phyloP scores from a whole-genome alignment of 2,329 filamentous ascomycete genomes.

The Ustilaginoidea virens region DNA sequence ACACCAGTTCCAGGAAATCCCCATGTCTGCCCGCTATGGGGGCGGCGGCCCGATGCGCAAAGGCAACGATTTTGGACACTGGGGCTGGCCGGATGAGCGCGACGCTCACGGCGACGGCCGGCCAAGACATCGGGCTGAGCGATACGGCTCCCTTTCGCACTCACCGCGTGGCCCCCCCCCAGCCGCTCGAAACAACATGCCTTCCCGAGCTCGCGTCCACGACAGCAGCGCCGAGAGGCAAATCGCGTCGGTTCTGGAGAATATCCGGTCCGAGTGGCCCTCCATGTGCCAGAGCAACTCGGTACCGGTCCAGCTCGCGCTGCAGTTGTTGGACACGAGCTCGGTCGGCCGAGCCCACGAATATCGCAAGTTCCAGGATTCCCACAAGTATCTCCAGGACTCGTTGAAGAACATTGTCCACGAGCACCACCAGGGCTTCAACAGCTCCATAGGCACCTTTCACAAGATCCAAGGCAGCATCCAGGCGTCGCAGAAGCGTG shows the following conservation, averaged over 20 bases:
- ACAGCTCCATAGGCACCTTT: constrained; percentile 95
- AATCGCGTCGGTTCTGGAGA: constrained; percentile 53
- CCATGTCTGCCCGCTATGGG: constrained; percentile 36
- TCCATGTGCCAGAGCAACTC: constrained; percentile 82
- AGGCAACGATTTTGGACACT: constrained; percentile 29
- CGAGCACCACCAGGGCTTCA: constrained; percentile 98
- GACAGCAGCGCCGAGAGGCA: constrained; percentile 38
- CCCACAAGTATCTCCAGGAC: constrained; percentile 77
- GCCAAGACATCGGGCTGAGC: constrained; percentile 26
- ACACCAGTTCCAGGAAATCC: too few species aligned
- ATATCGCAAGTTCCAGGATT: constrained; percentile 69
- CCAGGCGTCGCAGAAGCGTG: constrained; percentile 70
- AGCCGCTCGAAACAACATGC: constrained; percentile 17
- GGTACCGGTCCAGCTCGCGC: constrained; percentile 83
- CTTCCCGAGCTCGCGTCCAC: constrained; percentile 20
- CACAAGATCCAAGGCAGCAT: constrained; percentile 97
- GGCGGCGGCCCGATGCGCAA: constrained; percentile 19
- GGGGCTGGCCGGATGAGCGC: constrained; percentile 28
- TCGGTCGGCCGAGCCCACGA: constrained; percentile 85
- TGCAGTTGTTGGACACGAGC: constrained; percentile 86
- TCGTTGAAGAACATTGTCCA: constrained; percentile 92
- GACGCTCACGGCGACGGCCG: constrained; percentile 29
- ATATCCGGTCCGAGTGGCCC: constrained; percentile 81
- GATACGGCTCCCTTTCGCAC: constrained; percentile 23
- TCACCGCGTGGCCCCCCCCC: constrained; percentile 15